Evolutionary conservation across 768 basidiomycete genomes (phyloP), one percentile per base, ranked within the genome.

Genomic region (Pleurotus giganteus): DNA sequence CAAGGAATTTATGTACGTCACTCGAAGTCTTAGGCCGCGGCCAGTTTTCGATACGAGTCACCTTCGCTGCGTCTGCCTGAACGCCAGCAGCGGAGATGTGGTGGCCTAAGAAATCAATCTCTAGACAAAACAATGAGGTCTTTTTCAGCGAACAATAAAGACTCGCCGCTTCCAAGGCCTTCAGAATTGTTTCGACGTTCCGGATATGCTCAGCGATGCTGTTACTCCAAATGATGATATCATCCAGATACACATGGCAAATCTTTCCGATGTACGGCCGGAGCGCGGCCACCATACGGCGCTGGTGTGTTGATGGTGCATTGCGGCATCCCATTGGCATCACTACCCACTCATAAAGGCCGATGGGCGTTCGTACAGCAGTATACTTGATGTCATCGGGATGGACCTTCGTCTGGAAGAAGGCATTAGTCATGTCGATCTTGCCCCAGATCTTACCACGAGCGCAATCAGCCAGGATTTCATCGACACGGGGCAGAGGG

Each of bases 261-360:
- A 41, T 41, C n/a, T 41, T 41, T 17, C 39, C 39, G n/a, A 41
- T 41, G 21, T 71, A 67, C 2, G 9, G 24, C 1, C 17, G 3
- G 13, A 47, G 4, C 1, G 45, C 45, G 1, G 45, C 13, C 2
- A 6, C 19, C 45, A 47, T 47, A 11, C 23, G 3, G 6, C 23
- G 45, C 26, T 47, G 69, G 42, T 15, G 62, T 1, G 24, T 47
- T 13, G 45, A 21, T 2, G 23, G 45, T 11, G 45, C 24, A 27
- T 47, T 47, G 1, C 23, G 45, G 6, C 24, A 47, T 1, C 45
- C 45, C 67, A 52, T 63, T 6, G 60, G 76, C 74, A 79, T 78
- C 1, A 77, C 76, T 1, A 60, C 31, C 69, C 71, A 80, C 44
- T 81, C 74, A 53, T 69, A 79, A 0, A 65, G 54, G 0, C 78